A percentile compares a stretch with the other conserved stretches of the same genome.
phyloP scores from a whole-genome alignment of 2,329 filamentous ascomycete species.

The Aspergillus sp. region DNA sequence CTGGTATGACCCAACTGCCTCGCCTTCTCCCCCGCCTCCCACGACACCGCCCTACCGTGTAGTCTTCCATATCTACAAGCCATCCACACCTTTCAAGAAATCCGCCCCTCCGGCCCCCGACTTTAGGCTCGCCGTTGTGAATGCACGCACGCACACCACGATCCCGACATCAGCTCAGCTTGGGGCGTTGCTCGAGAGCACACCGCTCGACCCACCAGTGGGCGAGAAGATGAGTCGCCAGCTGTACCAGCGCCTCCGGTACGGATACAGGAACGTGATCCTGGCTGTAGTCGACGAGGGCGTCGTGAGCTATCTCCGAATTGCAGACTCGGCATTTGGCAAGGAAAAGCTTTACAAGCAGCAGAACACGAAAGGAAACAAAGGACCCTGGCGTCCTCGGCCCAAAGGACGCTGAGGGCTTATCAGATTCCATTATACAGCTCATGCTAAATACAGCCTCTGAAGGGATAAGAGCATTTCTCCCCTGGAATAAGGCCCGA shows the following conservation, averaged over 20 bases:
- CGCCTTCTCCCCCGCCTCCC: conserved; percentile 22
- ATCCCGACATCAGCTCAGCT: conserved; percentile 76
- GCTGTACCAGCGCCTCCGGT: conserved; percentile 76
- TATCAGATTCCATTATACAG: background rate
- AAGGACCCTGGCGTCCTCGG: conserved; percentile 33
- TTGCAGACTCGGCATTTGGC: conserved; percentile 78
- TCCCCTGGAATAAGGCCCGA: conserved; percentile 32
- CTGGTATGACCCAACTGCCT: conserved; percentile 61
- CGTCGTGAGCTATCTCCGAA: conserved; percentile 80
- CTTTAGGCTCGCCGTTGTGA: conserved; percentile 80
- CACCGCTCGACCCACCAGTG: conserved; percentile 66
- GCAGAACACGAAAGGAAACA: conserved; percentile 30
- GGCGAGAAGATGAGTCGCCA: conserved; percentile 51
- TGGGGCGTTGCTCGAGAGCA: conserved; percentile 68
- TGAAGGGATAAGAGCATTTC: conserved; percentile 19
- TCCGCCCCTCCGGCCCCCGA: conserved; percentile 75
- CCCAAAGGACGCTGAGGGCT: conserved; percentile 34
- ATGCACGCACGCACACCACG: conserved; percentile 66
- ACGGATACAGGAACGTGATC: conserved; percentile 80
- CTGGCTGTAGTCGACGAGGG: conserved; percentile 88
- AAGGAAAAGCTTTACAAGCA: conserved; percentile 69
- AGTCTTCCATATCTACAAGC: conserved; percentile 81
- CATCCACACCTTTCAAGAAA: conserved; percentile 71
- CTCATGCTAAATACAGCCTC: background rate
- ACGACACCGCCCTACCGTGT: conserved; percentile 65